phyloP scores from a whole-genome alignment of 805 yeast genomes.

The Scheffersomyces ergatensis region DNA sequence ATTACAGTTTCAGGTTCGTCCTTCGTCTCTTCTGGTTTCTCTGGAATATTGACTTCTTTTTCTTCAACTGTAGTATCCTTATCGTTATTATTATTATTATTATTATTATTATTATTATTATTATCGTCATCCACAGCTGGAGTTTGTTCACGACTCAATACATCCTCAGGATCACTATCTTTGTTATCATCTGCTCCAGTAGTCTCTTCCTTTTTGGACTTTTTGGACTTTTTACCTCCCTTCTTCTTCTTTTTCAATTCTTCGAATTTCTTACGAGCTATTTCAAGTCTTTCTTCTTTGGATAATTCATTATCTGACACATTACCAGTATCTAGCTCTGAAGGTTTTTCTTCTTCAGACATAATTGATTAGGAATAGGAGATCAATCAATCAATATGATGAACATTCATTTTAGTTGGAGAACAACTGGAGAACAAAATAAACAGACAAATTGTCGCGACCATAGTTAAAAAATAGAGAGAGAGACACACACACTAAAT shows the following conservation, averaged over 20 bases:
- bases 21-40: slow-evolving; percentile 1
- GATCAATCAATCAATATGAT: no score
- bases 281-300: slow-evolving; percentile 65
- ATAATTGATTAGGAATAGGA: no score
- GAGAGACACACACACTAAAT: no score
- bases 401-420: no score
- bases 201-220: slow-evolving; percentile 23
- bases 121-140: slow-evolving; percentile 14
- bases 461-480: no score
- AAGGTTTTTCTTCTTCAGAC: slow-evolving; percentile 8
- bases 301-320: slow-evolving; percentile 22
- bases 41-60: neutral
- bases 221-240: slow-evolving; percentile 51
- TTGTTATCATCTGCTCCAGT: slow-evolving; percentile 26
- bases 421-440: no score
- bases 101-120: slow-evolving; percentile 25
- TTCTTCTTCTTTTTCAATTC: slow-evolving; percentile 60
- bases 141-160: slow-evolving; percentile 8
- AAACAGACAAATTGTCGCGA: no score
- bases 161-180: slow-evolving; percentile 4
- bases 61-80: slow-evolving; percentile 1
- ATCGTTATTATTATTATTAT: slow-evolving; percentile 2
- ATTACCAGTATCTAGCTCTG: neutral
- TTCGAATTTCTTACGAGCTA: slow-evolving; percentile 71
- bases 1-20: no score